Evolutionary conservation across 1,284 basidiomycete species (phyloP), one percentile per base, ranked within the genome.

Genomic region (Neonothopanus nambi): DNA sequence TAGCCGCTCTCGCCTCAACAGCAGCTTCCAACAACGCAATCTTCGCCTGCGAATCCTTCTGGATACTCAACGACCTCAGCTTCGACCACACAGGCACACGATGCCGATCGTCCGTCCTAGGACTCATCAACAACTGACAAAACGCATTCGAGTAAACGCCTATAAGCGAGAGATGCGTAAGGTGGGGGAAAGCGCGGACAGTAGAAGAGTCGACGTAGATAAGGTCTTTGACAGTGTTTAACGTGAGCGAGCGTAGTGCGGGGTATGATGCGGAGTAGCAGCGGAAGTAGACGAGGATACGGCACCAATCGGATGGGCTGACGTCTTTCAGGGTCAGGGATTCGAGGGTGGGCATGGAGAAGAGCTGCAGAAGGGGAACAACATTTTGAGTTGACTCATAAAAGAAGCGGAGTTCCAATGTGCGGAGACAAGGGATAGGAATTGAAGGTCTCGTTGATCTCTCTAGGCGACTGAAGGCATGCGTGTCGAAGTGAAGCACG

Each of bases 131-230:
- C 42, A 58, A 26, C 30, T 37, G 45, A 44, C 54, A 56, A 40
- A 58, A 58, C 9, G 57, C 57, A 24, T 52, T 58, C 15, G 57
- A 55, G 21, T 58, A 58, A 7, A 58, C 51, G 3, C 51, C 51
- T 24, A 35, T 39, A 5, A 58, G 48, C 23, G 41, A 52, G 11
- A 58, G 45, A 12, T 48, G 33, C 23, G 40, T 53, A 12, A 58
- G 46, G n/a, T 49, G 51, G 13, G 57, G 57, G 49, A 58, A 58
- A 13, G 57, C 57, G 33, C 57, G 51, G 9, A 58, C 51, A n/a
- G 55, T 42, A 35, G 51, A 53, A 15, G 57, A 58, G 28, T 58
- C 57, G 35, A 58, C 57, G 26, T 48, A 56, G 9, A 58, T 56
- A n/a, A 58, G 51, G 4, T 51, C 54, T 48, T 53, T 58, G 38